Conservation (phyloP, 2,329 filamentous ascomycete genomes). For the Fusarium pininemorale region DNA sequence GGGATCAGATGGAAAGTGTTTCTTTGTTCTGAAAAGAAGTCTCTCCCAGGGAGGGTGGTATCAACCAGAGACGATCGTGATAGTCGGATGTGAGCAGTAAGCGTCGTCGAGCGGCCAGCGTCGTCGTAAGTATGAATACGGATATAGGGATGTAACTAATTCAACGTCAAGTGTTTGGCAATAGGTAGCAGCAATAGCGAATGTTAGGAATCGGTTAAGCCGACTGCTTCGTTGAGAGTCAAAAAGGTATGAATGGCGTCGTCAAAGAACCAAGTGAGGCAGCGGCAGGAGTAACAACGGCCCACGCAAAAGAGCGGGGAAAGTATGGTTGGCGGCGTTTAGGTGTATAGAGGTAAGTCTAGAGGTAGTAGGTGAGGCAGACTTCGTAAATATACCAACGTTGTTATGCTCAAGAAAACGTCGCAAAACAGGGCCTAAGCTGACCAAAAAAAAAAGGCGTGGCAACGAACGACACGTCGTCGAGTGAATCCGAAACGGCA, state of each 20-base stretch:
- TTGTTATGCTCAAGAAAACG: not conserved
- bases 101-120: conserved; percentile 36
- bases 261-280: conserved; percentile 24
- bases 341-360: not conserved
- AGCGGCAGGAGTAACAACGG: conserved; percentile 29
- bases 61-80: not conserved
- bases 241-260: conserved; percentile 20
- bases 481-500: conserved; percentile 34
- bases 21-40: not conserved
- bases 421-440: conserved; percentile 16
- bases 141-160: not conserved
- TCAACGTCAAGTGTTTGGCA: not conserved
- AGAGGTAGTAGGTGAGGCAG: not conserved
- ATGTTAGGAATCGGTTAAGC: conserved; percentile 4
- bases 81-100: conserved; percentile 14
- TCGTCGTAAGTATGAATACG: conserved; percentile 14
- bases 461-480: conserved; percentile 41
- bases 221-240: conserved; percentile 19
- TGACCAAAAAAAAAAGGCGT: conserved; percentile 23
- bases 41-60: not conserved
- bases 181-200: conserved; percentile 10
- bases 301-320: conserved; percentile 36
- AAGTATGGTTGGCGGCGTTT: conserved; percentile 15
- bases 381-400: not conserved
- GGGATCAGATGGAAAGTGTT: not conserved